Percentiles rank a stretch among this genome's conserved stretches.
These are phyloP conservation scores for Suillus spraguei DNA, from an alignment of 768 basidiomycete genomes.

Conservation along the genomic window DNA sequence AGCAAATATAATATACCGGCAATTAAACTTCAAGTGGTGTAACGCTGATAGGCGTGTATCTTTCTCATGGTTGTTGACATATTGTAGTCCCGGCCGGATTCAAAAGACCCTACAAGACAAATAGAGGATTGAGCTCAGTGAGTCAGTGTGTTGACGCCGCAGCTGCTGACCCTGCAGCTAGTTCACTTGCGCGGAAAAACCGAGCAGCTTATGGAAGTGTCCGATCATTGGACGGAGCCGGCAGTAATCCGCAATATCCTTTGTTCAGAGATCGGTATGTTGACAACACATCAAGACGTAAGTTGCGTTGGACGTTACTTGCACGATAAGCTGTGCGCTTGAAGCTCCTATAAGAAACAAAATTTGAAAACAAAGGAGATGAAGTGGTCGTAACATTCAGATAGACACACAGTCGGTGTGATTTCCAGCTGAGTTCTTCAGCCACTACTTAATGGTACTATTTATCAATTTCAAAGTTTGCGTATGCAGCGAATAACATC, in stretches of 20 bases:
- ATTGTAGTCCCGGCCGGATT: background rate
- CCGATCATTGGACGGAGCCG: too few species aligned
- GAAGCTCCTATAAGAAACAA: background rate
- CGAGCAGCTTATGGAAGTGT: background rate
- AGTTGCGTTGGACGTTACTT: background rate
- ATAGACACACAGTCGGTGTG: too few species aligned
- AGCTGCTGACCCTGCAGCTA: background rate
- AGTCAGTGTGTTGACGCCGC: background rate
- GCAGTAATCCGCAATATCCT: background rate
- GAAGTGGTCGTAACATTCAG: background rate
- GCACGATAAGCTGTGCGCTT: background rate
- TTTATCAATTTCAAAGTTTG: too few species aligned
- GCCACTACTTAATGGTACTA: too few species aligned
- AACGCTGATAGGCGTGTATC: background rate
- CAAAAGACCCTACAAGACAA: background rate
- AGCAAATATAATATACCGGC: background rate
- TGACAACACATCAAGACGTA: background rate
- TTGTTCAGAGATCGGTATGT: background rate
- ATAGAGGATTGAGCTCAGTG: background rate
- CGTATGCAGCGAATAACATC: too few species aligned
- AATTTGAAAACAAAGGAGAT: background rate
- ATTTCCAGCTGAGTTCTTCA: too few species aligned
- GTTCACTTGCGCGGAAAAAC: background rate
- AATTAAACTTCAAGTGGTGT: background rate
- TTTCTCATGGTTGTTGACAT: background rate